A percentile compares a stretch with the other conserved stretches of the same genome.
phyloP scores from a whole-genome alignment of 257 asterid species.

The Solanum chmielewskii region DNA sequence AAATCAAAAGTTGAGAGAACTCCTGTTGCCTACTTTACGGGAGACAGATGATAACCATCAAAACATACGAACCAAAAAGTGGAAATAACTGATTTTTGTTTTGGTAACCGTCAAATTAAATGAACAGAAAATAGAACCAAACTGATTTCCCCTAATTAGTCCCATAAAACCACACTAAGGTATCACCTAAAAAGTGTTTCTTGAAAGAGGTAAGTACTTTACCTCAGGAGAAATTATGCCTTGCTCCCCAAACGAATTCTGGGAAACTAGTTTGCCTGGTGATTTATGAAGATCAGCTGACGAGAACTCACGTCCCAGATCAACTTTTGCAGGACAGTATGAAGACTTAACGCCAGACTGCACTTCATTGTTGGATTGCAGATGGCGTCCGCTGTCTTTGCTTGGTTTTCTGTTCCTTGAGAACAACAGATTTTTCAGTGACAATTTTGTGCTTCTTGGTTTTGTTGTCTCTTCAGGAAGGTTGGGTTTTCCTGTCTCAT shows the following conservation, averaged over 20 bases:
- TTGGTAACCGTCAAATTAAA: not conserved
- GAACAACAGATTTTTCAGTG: conserved; percentile 68
- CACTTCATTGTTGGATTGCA: conserved; percentile 24
- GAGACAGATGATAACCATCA: not conserved
- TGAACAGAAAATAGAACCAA: not conserved
- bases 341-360: conserved; percentile 5
- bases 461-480: conserved; percentile 33
- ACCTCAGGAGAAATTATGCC: conserved; percentile 45
- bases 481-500: conserved; percentile 22
- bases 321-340: conserved; percentile 10
- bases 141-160: not conserved
- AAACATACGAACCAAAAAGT: not conserved
- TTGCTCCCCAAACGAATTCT: conserved; percentile 14
- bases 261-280: conserved; percentile 22
- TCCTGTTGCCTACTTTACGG: not conserved
- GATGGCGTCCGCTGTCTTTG: conserved; percentile 29
- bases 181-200: not conserved
- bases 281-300: conserved; percentile 19
- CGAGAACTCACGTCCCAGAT: not conserved
- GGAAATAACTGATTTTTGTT: not conserved
- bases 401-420: conserved; percentile 49
- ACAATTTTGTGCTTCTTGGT: conserved; percentile 43
- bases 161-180: not conserved
- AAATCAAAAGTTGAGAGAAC: not conserved
- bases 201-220: not conserved